Evolutionary conservation across 495 filamentous ascomycete genomes (phyloP), one percentile per base, ranked within the genome.

Genomic region (Glutinoglossum americanum): DNA sequence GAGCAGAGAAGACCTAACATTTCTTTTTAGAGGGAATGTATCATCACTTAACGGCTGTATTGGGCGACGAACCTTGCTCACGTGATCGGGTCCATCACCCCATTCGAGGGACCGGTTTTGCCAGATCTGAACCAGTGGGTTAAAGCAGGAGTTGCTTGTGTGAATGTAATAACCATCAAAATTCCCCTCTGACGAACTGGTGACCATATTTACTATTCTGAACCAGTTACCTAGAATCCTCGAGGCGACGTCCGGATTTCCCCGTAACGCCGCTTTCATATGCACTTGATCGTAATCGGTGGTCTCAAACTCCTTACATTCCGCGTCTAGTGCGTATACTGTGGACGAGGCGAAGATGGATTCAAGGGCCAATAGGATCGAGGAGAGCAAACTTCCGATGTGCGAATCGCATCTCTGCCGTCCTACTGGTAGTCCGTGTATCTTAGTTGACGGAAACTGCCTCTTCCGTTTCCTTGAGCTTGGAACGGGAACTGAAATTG

Each of bases 41-140:
- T 17, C 15, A 51, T 21, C 13, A 33, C 51, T 7, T 9, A 28
- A 17, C 1, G 55, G 25, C 1, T 55, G 17, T 1, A 55, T 19
- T 17, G n/a, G 45, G 13, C 15, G 30, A 60, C 67, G 56, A 67
- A 72, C 69, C 60, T 75, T 73, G 57, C 72, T 72, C n/a, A 67
- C 62, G 11, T 65, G 66, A 41, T 71, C 69, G 23, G 69, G 62
- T 1, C 65, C 59, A 58, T 73, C 70, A 55, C 72, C 70, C 21
- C 65, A 63, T 26, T 65, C 67, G 48, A 63, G 63, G 9, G 69
- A 74, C 51, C 72, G 69, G 53, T 64, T 63, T 17, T 73, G 71
- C 75, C 75, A 78, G 39, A 77, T 57, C 11, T 70, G 66, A 26
- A 77, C 59, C 6, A 69, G 71, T 64, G 37, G 63, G 33, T 10